Conservation (phyloP, 139 green algal species). For the Haematococcus sp. region DNA sequence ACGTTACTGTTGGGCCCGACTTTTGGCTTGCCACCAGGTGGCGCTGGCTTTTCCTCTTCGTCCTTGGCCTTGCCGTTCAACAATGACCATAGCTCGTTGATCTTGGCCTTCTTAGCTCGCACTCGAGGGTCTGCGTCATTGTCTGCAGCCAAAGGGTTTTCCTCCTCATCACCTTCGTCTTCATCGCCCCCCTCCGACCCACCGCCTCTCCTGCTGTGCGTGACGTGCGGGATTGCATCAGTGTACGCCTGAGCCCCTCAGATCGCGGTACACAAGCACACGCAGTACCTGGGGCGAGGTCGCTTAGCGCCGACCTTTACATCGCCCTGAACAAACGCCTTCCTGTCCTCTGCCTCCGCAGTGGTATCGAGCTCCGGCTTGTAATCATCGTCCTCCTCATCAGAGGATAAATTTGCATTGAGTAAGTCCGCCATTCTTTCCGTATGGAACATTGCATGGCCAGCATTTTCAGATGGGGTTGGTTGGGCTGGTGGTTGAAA, state of each 20-base stretch:
- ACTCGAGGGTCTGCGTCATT: slow-evolving; percentile 8
- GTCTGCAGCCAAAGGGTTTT: not conserved
- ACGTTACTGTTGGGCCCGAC: slow-evolving; percentile 1
- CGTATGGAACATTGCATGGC: too few species aligned
- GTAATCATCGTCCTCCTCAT: slow-evolving; percentile 78
- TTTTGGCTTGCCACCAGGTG: slow-evolving; percentile 11
- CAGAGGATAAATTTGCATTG: slow-evolving; percentile 50
- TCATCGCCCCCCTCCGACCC: not conserved
- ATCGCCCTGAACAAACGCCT: not conserved
- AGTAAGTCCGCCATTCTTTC: slow-evolving; percentile 31
- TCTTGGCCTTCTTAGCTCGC: slow-evolving; percentile 23
- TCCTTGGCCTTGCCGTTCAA: slow-evolving; percentile 12
- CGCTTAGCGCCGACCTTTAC: too few species aligned
- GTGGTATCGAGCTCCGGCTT: slow-evolving; percentile 45
- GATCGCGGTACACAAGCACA: too few species aligned
- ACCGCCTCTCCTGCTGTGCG: not conserved
- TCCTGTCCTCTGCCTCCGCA: slow-evolving; percentile 29
- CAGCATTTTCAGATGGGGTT: too few species aligned
- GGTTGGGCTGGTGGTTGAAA: not conserved
- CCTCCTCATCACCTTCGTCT: slow-evolving; percentile 13
- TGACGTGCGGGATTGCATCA: too few species aligned
- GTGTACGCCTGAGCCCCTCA: too few species aligned
- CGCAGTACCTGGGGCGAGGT: too few species aligned
- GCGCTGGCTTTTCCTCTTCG: not conserved
- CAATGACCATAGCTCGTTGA: slow-evolving; percentile 3